Evolutionary conservation across 768 basidiomycete species (phyloP).

Genomic region (Galerina sulciceps): DNA sequence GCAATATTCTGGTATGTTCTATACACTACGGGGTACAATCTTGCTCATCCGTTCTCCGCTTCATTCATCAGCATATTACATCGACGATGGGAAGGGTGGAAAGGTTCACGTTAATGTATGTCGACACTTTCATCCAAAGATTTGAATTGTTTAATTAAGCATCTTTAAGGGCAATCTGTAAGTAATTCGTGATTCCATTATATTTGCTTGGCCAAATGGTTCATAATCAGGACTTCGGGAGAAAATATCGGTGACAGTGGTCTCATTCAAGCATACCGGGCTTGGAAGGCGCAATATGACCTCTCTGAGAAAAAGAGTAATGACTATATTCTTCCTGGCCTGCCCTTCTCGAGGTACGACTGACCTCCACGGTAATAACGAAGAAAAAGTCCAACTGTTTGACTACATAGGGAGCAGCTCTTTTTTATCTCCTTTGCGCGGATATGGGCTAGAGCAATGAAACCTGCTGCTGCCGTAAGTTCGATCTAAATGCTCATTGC

Average conservation of each 20-base stretch:
- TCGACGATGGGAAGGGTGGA: slow-evolving; percentile 87
- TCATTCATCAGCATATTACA: slow-evolving; percentile 63
- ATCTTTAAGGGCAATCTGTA: slow-evolving; percentile 72
- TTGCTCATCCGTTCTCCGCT: not conserved
- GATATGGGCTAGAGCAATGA: slow-evolving; percentile 86
- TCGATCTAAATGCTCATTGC: not conserved
- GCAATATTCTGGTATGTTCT: slow-evolving; percentile 77
- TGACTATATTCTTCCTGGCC: slow-evolving; percentile 82
- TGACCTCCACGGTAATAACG: not conserved
- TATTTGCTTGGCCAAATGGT: not conserved
- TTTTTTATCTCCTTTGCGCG: slow-evolving; percentile 93
- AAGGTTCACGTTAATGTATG: slow-evolving; percentile 82
- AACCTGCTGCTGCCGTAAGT: slow-evolving; percentile 75
- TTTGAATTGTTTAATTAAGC: not conserved
- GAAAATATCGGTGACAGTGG: slow-evolving; percentile 92
- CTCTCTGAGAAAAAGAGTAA: slow-evolving; percentile 58
- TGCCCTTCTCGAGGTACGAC: slow-evolving; percentile 70
- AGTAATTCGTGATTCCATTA: slow-evolving; percentile 20
- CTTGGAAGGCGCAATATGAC: slow-evolving; percentile 84
- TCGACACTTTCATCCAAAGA: not conserved
- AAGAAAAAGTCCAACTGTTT: not conserved
- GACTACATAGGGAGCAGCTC: slow-evolving; percentile 79
- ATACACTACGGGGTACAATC: not conserved
- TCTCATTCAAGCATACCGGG: slow-evolving; percentile 84
- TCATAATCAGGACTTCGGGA: slow-evolving; percentile 70